Evolutionary conservation across 495 filamentous ascomycete genomes (phyloP).

Genomic region (Aspergillus sclerotiicarbonarius): DNA sequence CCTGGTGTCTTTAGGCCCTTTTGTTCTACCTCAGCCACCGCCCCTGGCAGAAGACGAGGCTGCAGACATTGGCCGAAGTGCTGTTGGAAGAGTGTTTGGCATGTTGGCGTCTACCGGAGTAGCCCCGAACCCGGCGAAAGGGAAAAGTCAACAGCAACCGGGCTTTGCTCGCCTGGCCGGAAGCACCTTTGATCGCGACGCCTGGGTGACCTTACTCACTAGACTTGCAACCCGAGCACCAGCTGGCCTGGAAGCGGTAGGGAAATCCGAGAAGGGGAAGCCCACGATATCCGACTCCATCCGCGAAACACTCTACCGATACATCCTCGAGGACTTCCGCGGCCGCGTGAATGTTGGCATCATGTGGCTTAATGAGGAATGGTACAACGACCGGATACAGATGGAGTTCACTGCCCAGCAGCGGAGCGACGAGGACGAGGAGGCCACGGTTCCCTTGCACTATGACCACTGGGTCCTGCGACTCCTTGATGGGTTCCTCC

Average conservation of each 20-base stretch:
- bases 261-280: slow-evolving; percentile 28
- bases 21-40: slow-evolving; percentile 76
- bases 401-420: slow-evolving; percentile 38
- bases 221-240: slow-evolving; percentile 81
- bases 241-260: slow-evolving; percentile 59
- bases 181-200: slow-evolving; percentile 80
- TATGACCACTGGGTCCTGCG: slow-evolving; percentile 80
- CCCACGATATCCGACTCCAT: slow-evolving; percentile 62
- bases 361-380: slow-evolving; percentile 93
- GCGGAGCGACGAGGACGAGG: slow-evolving; percentile 40
- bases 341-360: slow-evolving; percentile 82
- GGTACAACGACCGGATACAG: slow-evolving; percentile 85
- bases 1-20: slow-evolving; percentile 61
- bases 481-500: slow-evolving; percentile 80
- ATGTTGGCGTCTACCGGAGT: slow-evolving; percentile 71
- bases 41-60: slow-evolving; percentile 66
- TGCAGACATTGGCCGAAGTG: slow-evolving; percentile 62
- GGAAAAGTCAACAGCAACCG: slow-evolving; percentile 35
- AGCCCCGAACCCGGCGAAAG: slow-evolving; percentile 49
- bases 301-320: slow-evolving; percentile 74
- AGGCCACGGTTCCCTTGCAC: slow-evolving; percentile 44
- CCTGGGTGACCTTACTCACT: slow-evolving; percentile 84
- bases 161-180: slow-evolving; percentile 85
- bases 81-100: slow-evolving; percentile 72
- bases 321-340: slow-evolving; percentile 88